Conservation (phyloP, 108 stramenopile species). For the Skeletonema marinoi region DNA sequence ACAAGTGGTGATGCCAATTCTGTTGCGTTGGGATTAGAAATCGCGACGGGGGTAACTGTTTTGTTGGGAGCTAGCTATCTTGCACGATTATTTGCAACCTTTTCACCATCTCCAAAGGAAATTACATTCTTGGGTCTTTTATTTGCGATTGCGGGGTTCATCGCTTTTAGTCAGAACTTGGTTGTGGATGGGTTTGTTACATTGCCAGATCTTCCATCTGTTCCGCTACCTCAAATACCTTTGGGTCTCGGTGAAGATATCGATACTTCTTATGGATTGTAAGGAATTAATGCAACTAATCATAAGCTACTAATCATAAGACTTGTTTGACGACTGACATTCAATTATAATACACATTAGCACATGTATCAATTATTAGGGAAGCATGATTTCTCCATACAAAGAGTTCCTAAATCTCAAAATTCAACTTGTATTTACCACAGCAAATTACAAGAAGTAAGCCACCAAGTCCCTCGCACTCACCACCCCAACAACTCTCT, state of each 20-base stretch:
- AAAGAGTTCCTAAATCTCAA: neutral
- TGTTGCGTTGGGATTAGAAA: constrained; percentile 69
- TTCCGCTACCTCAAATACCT: constrained; percentile 49
- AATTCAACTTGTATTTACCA: neutral
- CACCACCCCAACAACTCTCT: constrained; percentile 84
- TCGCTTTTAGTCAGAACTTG: constrained; percentile 83
- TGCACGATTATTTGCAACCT: constrained; percentile 66
- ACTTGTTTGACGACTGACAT: neutral
- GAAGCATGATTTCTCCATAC: neutral
- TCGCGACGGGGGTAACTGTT: constrained; percentile 71
- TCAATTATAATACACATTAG: neutral
- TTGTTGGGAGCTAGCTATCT: constrained; percentile 74
- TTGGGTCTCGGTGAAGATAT: constrained; percentile 51
- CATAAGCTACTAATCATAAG: neutral
- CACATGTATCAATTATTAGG: constrained; percentile 4
- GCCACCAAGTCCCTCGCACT: constrained; percentile 85
- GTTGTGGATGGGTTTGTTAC: constrained; percentile 82
- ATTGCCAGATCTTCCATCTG: constrained; percentile 43
- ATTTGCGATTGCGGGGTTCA: constrained; percentile 85
- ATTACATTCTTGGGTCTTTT: constrained; percentile 80
- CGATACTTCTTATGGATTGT: constrained; percentile 26
- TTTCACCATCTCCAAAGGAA: constrained; percentile 82
- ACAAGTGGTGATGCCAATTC: constrained; percentile 71
- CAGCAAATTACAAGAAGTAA: constrained; percentile 80
- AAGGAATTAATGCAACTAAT: neutral